These are phyloP conservation scores for Geosmithia putterillii DNA, from an alignment of 2,329 filamentous ascomycete genomes.

Conservation along the genomic window DNA sequence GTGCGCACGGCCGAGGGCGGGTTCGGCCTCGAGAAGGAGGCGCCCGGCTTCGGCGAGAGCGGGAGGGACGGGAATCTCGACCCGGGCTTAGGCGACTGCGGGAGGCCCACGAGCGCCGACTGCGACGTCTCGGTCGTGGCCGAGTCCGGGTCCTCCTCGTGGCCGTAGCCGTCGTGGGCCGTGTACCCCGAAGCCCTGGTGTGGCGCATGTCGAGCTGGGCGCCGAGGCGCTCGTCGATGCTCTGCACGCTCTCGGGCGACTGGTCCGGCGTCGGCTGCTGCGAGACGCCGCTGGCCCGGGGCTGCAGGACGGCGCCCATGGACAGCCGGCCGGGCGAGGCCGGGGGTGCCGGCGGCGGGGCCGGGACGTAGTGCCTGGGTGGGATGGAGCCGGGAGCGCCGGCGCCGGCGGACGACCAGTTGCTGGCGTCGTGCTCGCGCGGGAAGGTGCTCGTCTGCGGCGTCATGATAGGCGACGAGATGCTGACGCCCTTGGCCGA, in stretches of 20 bases:
- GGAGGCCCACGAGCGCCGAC: constrained; percentile 37
- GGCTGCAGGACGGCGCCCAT: constrained; percentile 9
- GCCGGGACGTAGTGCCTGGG: constrained; percentile 48
- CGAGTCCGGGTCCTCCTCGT: constrained; percentile 36
- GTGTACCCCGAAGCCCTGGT: constrained; percentile 5
- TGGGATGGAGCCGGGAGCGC: constrained; percentile 23
- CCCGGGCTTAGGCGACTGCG: constrained; percentile 26
- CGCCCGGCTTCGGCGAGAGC: constrained; percentile 36
- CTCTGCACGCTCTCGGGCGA: constrained; percentile 29
- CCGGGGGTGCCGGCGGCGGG: constrained; percentile 45
- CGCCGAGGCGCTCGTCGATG: constrained; percentile 44
- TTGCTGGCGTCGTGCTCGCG: constrained; percentile 33
- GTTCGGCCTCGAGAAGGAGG: constrained; percentile 35
- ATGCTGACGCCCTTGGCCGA: constrained; percentile 41
- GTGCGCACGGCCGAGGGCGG: constrained; percentile 43
- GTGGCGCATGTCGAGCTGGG: constrained; percentile 15
- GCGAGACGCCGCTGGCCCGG: constrained; percentile 10
- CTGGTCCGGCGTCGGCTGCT: constrained; percentile 16
- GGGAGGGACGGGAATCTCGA: constrained; percentile 25
- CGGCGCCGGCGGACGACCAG: constrained; percentile 41
- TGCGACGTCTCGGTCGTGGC: constrained; percentile 39
- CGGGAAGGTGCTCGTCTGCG: constrained; percentile 47
- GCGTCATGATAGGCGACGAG: constrained; percentile 54
- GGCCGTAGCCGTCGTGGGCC: constrained; percentile 20
- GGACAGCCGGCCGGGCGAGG: constrained; percentile 36